A percentile compares a stretch with the other conserved stretches of the same genome.
phyloP scores from a whole-genome alignment of 1,284 basidiomycete species.

The Pseudozyma sp. region DNA sequence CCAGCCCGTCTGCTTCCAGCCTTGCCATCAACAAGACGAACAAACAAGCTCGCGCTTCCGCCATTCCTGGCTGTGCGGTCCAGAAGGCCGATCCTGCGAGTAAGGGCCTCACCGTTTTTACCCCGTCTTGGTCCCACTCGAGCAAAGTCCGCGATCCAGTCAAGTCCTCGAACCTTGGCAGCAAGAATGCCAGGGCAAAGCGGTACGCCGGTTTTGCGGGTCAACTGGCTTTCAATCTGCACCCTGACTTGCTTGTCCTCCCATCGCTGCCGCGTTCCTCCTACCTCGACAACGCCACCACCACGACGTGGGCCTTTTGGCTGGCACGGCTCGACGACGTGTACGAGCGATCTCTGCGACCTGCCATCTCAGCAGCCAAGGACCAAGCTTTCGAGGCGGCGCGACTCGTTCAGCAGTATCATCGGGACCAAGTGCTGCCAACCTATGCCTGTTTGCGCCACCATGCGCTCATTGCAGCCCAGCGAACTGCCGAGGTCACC shows the following conservation, averaged over 20 bases:
- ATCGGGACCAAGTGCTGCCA: conserved; percentile 19
- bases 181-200: neutral
- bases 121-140: neutral
- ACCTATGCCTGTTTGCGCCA: conserved; percentile 22
- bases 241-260: conserved; percentile 10
- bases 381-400: conserved; percentile 26
- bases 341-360: conserved; percentile 11
- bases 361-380: conserved; percentile 16
- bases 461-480: conserved; percentile 17
- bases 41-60: neutral
- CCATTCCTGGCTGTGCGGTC: conserved; percentile 8
- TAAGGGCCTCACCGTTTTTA: conserved; percentile 9
- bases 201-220: conserved; percentile 5
- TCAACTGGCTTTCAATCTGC: conserved; percentile 9
- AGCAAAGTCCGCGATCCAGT: neutral
- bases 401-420: conserved; percentile 24
- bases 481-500: conserved; percentile 5
- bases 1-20: conserved; percentile 16
- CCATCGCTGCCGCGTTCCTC: conserved; percentile 6
- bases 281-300: conserved; percentile 35
- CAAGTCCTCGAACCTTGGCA: neutral
- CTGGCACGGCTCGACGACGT: conserved; percentile 23
- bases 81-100: conserved; percentile 3
- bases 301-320: conserved; percentile 41
- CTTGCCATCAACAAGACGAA: neutral